A percentile compares a stretch with the other conserved stretches of the same genome.
Evolutionary conservation across 2,329 filamentous ascomycete species (phyloP).

Genomic region (Dryadomyces quercus-mongolicae): DNA sequence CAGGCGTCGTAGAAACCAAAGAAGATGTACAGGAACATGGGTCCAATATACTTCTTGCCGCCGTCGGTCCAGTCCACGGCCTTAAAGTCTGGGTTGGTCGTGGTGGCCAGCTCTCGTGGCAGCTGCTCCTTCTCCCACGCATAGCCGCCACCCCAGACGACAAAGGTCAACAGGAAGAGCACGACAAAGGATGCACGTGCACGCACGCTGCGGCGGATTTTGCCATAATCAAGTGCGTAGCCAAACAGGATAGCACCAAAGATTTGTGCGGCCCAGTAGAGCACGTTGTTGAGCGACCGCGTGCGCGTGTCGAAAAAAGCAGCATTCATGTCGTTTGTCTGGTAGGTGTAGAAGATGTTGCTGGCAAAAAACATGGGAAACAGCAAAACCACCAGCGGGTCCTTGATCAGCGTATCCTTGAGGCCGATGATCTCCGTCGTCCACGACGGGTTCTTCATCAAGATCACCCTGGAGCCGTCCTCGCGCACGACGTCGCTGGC

Average conservation of each 20-base stretch:
- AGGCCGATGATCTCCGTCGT: slow-evolving; percentile 67
- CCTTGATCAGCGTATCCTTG: slow-evolving; percentile 55
- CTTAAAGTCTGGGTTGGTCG: slow-evolving; percentile 25
- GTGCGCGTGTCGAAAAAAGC: slow-evolving; percentile 63
- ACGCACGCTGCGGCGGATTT: slow-evolving; percentile 49
- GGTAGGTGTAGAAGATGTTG: slow-evolving; percentile 76
- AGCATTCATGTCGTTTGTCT: slow-evolving; percentile 56
- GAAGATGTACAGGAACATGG: slow-evolving; percentile 83
- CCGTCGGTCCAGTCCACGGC: slow-evolving; percentile 52
- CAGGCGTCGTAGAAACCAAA: slow-evolving; percentile 82
- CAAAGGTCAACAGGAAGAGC: slow-evolving; percentile 60
- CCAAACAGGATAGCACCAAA: slow-evolving; percentile 64
- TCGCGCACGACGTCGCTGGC: slow-evolving; percentile 60
- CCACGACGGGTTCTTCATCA: slow-evolving; percentile 88
- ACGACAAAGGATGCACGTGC: slow-evolving; percentile 51
- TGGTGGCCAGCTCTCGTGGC: slow-evolving; percentile 50
- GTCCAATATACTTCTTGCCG: slow-evolving; percentile 51
- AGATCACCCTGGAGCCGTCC: slow-evolving; percentile 68
- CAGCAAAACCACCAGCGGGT: slow-evolving; percentile 61
- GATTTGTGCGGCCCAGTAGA: slow-evolving; percentile 76
- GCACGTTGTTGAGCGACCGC: slow-evolving; percentile 58
- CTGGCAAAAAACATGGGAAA: slow-evolving; percentile 76
- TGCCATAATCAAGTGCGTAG: slow-evolving; percentile 50
- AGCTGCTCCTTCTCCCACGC: slow-evolving; percentile 57
- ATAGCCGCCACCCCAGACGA: slow-evolving; percentile 73